Evolutionary conservation across 2,329 filamentous ascomycete species (phyloP), one percentile per base, ranked within the genome.

Genomic region (Tolypocladium ophioglossoides): DNA sequence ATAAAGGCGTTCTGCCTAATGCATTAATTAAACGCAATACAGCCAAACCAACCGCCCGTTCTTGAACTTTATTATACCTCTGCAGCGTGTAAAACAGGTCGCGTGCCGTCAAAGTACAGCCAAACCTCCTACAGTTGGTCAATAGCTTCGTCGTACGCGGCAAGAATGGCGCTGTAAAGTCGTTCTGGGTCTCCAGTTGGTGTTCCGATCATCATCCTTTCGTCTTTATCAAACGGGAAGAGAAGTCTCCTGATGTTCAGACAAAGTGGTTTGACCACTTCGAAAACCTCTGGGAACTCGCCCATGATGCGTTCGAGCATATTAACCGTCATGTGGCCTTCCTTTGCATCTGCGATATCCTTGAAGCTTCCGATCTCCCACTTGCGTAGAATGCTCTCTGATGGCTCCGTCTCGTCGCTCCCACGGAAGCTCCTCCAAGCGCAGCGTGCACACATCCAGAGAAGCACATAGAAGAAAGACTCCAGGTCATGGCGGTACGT

Each of bases 231-330:
- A n/a, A n/a, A n/a, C n/a, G n/a, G n/a, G n/a, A n/a, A n/a, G n/a
- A n/a, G n/a, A n/a, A n/a, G n/a, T n/a, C n/a, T n/a, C 50, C 55
- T 56, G 14, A 62, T 56, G n/a, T 27, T 39, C n/a, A 56, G 12
- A 34, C 58, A 62, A 14, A 61, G 56, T 11, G 55, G 59, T 40
- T 61, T 61, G 10, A 60, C 51, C n/a, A 49, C 16, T 24, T 62
- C 50, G 6, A 62, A 52, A 1, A 44, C n/a, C 3, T 51, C 24
- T 44, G 59, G 59, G 44, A 62, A 62, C 50, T 60, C 56, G 1
- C 12, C 14, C 56, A 60, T 44, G 11, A 61, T 52, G 5, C 6
- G 4, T 46, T 54, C 46, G 24, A 59, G 32, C 52, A 54, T 41
- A 50, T 56, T 50, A 3, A 50, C 40, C 9, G 40, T 58, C 56